Evolutionary conservation across 306 rosid species (phyloP).

Genomic region (Styphnolobium japonicum): DNA sequence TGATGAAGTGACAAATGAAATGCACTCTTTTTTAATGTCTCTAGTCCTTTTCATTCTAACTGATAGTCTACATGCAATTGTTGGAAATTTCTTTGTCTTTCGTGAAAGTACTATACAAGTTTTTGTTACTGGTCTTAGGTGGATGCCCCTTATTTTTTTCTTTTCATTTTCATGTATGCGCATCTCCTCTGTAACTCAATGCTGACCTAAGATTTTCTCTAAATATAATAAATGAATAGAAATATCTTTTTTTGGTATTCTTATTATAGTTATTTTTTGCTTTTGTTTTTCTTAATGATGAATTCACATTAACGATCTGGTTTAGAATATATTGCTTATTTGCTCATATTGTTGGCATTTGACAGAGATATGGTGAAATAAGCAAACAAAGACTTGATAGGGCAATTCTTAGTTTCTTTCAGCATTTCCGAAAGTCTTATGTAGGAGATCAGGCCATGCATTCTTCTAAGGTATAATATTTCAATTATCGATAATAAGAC

Average conservation of each 20-base stretch:
- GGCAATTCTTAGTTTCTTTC: constrained; percentile 95
- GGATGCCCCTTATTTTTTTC: neutral
- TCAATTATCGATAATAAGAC: neutral
- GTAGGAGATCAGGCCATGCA: constrained; percentile 99
- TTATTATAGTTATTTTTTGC: neutral
- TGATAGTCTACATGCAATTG: neutral
- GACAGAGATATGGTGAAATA: constrained; percentile 82
- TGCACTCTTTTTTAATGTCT: neutral
- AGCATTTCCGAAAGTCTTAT: constrained; percentile 90
- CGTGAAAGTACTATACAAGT: neutral
- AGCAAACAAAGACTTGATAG: constrained; percentile 98
- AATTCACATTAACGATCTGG: neutral
- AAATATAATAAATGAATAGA: neutral
- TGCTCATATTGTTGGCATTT: constrained; percentile 31
- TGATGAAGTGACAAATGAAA: neutral
- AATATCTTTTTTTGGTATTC: neutral
- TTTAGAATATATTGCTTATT: constrained; percentile 23
- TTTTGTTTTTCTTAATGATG: neutral
- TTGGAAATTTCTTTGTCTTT: constrained; percentile 15
- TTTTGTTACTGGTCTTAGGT: neutral
- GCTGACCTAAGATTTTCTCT: neutral
- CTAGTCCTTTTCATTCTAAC: neutral
- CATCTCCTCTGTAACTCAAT: no score
- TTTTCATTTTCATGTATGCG: no score
- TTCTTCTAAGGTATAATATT: constrained; percentile 81